phyloP scores from a whole-genome alignment of 352 stramenopile genomes.

The Phytopythium vexans region DNA sequence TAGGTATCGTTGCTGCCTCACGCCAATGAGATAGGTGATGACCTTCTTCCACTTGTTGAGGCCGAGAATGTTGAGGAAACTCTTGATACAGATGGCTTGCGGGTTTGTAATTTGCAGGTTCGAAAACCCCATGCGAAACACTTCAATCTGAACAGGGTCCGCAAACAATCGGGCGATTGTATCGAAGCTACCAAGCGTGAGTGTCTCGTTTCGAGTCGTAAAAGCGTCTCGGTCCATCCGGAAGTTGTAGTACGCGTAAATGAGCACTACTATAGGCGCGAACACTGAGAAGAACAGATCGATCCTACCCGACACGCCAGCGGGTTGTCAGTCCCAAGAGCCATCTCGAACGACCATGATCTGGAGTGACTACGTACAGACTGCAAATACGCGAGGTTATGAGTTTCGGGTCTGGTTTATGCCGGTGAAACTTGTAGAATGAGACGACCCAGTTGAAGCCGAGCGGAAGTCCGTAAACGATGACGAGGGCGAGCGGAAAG shows the following conservation, averaged over 20 bases:
- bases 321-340: not conserved
- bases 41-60: slow-evolving; percentile 54
- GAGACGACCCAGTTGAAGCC: slow-evolving; percentile 44
- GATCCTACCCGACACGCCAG: slow-evolving; percentile 13
- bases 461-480: slow-evolving; percentile 33
- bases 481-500: slow-evolving; percentile 35
- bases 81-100: slow-evolving; percentile 33
- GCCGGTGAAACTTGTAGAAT: slow-evolving; percentile 46
- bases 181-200: slow-evolving; percentile 29
- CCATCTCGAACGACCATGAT: not conserved
- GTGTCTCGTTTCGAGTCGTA: slow-evolving; percentile 18
- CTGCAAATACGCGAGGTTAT: slow-evolving; percentile 36
- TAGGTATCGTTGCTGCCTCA: slow-evolving; percentile 14
- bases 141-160: slow-evolving; percentile 30
- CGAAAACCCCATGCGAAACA: slow-evolving; percentile 28
- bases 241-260: slow-evolving; percentile 40
- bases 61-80: slow-evolving; percentile 31
- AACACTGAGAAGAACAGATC: slow-evolving; percentile 55
- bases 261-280: slow-evolving; percentile 38
- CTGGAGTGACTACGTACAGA: slow-evolving; percentile 13
- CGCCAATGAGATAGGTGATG: slow-evolving; percentile 27
- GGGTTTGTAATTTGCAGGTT: slow-evolving; percentile 30
- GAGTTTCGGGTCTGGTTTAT: slow-evolving; percentile 20
- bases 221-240: slow-evolving; percentile 33
- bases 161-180: slow-evolving; percentile 31